These are phyloP conservation scores for Coemansia sp. DNA, from an alignment of 192 early-diverging fungal genomes.

Conservation along the genomic window DNA sequence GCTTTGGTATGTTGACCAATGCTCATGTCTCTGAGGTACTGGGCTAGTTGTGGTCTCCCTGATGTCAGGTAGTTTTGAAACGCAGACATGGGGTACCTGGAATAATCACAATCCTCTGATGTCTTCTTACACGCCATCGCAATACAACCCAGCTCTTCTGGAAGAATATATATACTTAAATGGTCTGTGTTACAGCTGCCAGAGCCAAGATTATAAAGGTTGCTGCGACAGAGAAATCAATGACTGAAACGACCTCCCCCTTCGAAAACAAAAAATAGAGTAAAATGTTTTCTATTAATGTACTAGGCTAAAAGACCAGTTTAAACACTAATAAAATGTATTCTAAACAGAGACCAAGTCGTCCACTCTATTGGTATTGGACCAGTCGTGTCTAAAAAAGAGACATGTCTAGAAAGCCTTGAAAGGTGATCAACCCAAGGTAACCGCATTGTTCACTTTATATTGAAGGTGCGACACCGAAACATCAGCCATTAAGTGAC, in stretches of 20 bases:
- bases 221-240: not conserved
- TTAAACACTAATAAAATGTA: too few species aligned
- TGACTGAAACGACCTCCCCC: not conserved
- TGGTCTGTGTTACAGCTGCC: not conserved
- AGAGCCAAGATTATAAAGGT: not conserved
- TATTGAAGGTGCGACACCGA: too few species aligned
- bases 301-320: not conserved
- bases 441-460: too few species aligned
- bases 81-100: conserved; percentile 86
- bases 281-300: not conserved
- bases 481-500: too few species aligned
- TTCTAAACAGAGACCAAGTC: too few species aligned
- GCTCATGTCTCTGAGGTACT: conserved; percentile 65
- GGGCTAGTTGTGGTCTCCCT: conserved; percentile 65
- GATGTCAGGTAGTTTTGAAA: conserved; percentile 77
- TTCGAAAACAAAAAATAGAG: too few species aligned
- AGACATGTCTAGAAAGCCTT: too few species aligned
- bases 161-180: too few species aligned
- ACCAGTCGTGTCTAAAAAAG: too few species aligned
- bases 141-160: too few species aligned
- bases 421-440: too few species aligned
- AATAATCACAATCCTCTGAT: conserved; percentile 70
- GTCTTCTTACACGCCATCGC: conserved; percentile 62
- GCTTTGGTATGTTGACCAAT: conserved; percentile 76
- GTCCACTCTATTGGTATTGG: too few species aligned